phyloP scores from a whole-genome alignment of 2,329 filamentous ascomycete genomes.

The Clonostachys chloroleuca region DNA sequence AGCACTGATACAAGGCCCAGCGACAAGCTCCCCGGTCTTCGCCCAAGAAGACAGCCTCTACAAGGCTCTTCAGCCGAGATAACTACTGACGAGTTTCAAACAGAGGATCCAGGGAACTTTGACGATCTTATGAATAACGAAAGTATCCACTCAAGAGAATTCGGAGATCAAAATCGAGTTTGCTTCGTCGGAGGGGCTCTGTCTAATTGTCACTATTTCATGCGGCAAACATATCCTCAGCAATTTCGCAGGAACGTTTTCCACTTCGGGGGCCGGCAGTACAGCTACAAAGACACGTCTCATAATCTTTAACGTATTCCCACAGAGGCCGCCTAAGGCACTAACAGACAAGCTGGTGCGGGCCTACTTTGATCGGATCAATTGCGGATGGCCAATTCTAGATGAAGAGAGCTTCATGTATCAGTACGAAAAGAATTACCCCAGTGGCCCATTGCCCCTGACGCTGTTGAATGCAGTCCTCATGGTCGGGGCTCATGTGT shows the following conservation, averaged over 20 bases:
- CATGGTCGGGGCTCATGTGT: slow-evolving; percentile 45
- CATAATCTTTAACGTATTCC: slow-evolving; percentile 28
- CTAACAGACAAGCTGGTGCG: slow-evolving; percentile 44
- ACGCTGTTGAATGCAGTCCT: slow-evolving; percentile 45
- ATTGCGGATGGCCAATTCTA: slow-evolving; percentile 45
- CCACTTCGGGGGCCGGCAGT: slow-evolving; percentile 25
- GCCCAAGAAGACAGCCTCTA: not conserved
- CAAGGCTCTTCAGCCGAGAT: not conserved
- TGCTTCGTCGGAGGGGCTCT: slow-evolving; percentile 51
- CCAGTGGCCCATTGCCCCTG: slow-evolving; percentile 34
- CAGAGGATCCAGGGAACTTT: slow-evolving; percentile 39
- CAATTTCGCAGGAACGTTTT: slow-evolving; percentile 14
- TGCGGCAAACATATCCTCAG: slow-evolving; percentile 36
- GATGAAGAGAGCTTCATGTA: slow-evolving; percentile 46
- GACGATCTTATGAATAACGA: slow-evolving; percentile 46
- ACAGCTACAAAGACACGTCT: slow-evolving; percentile 30
- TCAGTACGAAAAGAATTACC: slow-evolving; percentile 24
- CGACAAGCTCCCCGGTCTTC: slow-evolving; percentile 6
- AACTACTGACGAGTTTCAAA: slow-evolving; percentile 12
- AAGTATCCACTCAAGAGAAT: slow-evolving; percentile 37
- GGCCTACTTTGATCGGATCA: slow-evolving; percentile 45
- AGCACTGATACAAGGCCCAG: too few relatives aligned
- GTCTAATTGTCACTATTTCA: slow-evolving; percentile 50
- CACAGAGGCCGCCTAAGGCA: slow-evolving; percentile 37
- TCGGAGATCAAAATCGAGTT: slow-evolving; percentile 38